phyloP scores from a whole-genome alignment of 257 asterid species.

The Solanum bulbocastanum region DNA sequence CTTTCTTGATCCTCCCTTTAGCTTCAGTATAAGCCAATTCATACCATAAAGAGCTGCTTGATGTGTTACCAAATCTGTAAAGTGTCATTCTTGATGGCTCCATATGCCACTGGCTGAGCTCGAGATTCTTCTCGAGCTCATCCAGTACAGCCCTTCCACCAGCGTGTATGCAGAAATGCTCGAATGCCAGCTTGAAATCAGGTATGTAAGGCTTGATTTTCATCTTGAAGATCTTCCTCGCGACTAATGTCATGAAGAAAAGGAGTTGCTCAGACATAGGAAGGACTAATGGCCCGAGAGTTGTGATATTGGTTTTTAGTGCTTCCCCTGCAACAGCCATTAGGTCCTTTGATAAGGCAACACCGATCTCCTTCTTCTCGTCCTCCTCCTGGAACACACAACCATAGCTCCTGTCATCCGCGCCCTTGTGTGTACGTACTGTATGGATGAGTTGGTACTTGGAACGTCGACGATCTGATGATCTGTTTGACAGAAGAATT shows the following conservation, averaged over 20 bases:
- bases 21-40: slow-evolving; percentile 36
- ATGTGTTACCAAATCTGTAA: slow-evolving; percentile 38
- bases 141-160: slow-evolving; percentile 39
- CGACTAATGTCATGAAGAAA: slow-evolving; percentile 22
- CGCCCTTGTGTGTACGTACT: slow-evolving; percentile 38
- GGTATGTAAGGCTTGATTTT: slow-evolving; percentile 35
- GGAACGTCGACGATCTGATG: slow-evolving; percentile 14
- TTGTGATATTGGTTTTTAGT: slow-evolving; percentile 30
- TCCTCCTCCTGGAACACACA: slow-evolving; percentile 42
- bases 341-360: slow-evolving; percentile 27
- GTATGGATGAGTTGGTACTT: slow-evolving; percentile 34
- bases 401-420: slow-evolving; percentile 28
- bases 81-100: slow-evolving; percentile 49
- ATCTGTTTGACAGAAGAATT: slow-evolving; percentile 29
- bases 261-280: slow-evolving; percentile 39
- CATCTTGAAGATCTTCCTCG: slow-evolving; percentile 24
- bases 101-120: slow-evolving; percentile 26
- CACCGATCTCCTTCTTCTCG: slow-evolving; percentile 19
- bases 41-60: slow-evolving; percentile 48
- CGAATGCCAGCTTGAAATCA: slow-evolving; percentile 31
- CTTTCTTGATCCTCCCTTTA: slow-evolving; percentile 34
- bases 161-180: slow-evolving; percentile 38
- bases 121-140: slow-evolving; percentile 33
- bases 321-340: slow-evolving; percentile 37
- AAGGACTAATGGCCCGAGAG: slow-evolving; percentile 37